Evolutionary conservation across 2,329 filamentous ascomycete species (phyloP), one percentile per base, ranked within the genome.

Genomic region (Nemania diffusa): DNA sequence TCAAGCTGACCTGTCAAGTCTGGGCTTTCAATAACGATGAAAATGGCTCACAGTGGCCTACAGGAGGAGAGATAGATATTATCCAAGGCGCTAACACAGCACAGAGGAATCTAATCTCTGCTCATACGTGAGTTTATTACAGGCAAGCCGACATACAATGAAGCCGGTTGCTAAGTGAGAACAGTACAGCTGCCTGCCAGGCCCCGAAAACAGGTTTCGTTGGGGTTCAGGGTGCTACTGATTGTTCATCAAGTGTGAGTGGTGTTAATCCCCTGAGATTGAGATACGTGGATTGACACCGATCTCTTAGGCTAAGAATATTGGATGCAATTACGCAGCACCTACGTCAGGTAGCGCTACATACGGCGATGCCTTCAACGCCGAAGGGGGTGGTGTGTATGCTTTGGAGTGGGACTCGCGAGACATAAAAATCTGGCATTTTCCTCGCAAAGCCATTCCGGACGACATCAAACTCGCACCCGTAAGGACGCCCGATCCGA

Each of bases 361-460:
- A 4, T 91, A 88, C 69, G 90, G 90, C 1, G 84, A 88, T 60
- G 82, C 83, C 0, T 93, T 94, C 81, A 93, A 94, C 76, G 82
- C 82, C 9, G 85, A 78, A 40, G 83, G 84, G 0, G 90, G 91
- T n/a, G 90, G 90, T 29, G 85, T 92, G 2, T 92, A 91, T 71
- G 90, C 89, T 5, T 86, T 91, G 71, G 84, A 91, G 73, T 96
- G 92, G 92, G 90, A 90, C 57, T 80, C 82, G 9, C 79, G 86
- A 1, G 86, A 84, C 63, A 91, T 97, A 76, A 89, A 85, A 63
- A 83, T 96, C 69, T 97, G 90, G 89, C 92, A 92, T 81, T 97
- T 94, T 78, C 82, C 89, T 1, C 87, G 91, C n/a, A 80, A 79
- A 32, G 76, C 78, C 8, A 86, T 94, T 46, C 93, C 93, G 0